A percentile compares a stretch with the other conserved stretches of the same genome.
These are phyloP conservation scores for Apophysomyces ossiformis DNA, from an alignment of 371 early-diverging fungal genomes.

Conservation along the genomic window DNA sequence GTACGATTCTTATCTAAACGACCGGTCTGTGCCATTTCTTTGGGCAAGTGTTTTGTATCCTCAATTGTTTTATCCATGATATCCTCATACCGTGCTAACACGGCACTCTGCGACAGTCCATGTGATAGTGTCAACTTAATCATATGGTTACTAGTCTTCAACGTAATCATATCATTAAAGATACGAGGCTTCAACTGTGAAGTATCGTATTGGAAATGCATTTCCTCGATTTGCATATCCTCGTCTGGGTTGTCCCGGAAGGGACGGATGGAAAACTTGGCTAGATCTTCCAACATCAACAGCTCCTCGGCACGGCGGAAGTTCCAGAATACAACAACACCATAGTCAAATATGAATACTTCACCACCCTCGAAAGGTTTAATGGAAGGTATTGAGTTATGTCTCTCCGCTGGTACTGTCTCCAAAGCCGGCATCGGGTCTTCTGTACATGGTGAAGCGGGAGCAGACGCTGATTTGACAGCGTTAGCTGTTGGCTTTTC, in stretches of 20 bases:
- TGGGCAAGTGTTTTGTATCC: slow-evolving; percentile 56
- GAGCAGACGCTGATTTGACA: slow-evolving; percentile 14
- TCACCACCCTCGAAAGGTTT: slow-evolving; percentile 69
- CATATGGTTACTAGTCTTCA: slow-evolving; percentile 79
- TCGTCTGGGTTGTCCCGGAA: slow-evolving; percentile 58
- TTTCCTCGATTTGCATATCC: slow-evolving; percentile 90
- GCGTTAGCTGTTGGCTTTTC: neutral
- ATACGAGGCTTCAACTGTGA: slow-evolving; percentile 60
- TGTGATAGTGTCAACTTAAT: slow-evolving; percentile 76
- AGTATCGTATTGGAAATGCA: slow-evolving; percentile 87
- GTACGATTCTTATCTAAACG: slow-evolving; percentile 57
- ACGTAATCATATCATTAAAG: slow-evolving; percentile 76
- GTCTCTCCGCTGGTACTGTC: neutral
- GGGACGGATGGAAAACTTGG: slow-evolving; percentile 50
- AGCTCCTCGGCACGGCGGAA: slow-evolving; percentile 87
- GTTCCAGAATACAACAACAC: slow-evolving; percentile 96
- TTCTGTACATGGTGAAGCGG: slow-evolving; percentile 10
- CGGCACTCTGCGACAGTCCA: slow-evolving; percentile 71
- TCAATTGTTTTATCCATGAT: slow-evolving; percentile 74
- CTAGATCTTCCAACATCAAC: slow-evolving; percentile 75
- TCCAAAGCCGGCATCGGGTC: neutral
- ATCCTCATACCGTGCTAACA: slow-evolving; percentile 72
- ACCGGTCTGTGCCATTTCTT: slow-evolving; percentile 57
- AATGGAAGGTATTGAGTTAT: slow-evolving; percentile 13
- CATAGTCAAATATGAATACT: slow-evolving; percentile 90